Percentiles rank a stretch among this genome's conserved stretches.
phyloP scores from a whole-genome alignment of 805 yeast genomes.

The Kodamaea kaohsiungensis region DNA sequence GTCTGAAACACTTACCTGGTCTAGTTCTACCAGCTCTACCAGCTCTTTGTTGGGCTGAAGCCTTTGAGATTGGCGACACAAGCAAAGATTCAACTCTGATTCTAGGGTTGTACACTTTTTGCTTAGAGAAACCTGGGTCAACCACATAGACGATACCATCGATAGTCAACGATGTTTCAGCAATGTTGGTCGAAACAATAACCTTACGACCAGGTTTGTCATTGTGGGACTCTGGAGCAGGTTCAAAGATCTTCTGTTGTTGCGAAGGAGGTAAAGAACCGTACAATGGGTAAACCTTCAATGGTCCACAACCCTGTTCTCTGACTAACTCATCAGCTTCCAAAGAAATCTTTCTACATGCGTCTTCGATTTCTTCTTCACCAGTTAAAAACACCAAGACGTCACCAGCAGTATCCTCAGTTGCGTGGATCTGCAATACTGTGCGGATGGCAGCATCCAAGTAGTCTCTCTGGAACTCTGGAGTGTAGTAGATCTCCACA shows the following conservation, averaged over 20 bases:
- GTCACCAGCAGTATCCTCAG: conserved; percentile 87
- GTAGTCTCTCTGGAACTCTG: conserved; percentile 94
- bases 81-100: conserved; percentile 91
- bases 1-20: conserved; percentile 96
- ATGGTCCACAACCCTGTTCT: conserved; percentile 88
- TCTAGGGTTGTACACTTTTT: conserved; percentile 94
- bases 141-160: conserved; percentile 97
- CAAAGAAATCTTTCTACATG: conserved; percentile 81
- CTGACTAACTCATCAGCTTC: conserved; percentile 88
- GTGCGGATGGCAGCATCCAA: conserved; percentile 94
- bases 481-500: conserved; percentile 94
- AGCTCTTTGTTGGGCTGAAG: conserved; percentile 97
- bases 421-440: conserved; percentile 93
- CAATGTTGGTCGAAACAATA: conserved; percentile 90
- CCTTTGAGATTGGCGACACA: conserved; percentile 95
- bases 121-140: conserved; percentile 96
- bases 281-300: conserved; percentile 87
- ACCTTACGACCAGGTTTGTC: conserved; percentile 96
- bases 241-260: conserved; percentile 90
- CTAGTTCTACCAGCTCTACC: conserved; percentile 99
- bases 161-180: conserved; percentile 96
- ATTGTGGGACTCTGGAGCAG: conserved; percentile 77
- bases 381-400: conserved; percentile 86
- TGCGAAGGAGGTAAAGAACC: conserved; percentile 96
- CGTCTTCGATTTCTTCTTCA: conserved; percentile 98